phyloP scores from a whole-genome alignment of 768 basidiomycete species.

The Austroboletus eburneus region DNA sequence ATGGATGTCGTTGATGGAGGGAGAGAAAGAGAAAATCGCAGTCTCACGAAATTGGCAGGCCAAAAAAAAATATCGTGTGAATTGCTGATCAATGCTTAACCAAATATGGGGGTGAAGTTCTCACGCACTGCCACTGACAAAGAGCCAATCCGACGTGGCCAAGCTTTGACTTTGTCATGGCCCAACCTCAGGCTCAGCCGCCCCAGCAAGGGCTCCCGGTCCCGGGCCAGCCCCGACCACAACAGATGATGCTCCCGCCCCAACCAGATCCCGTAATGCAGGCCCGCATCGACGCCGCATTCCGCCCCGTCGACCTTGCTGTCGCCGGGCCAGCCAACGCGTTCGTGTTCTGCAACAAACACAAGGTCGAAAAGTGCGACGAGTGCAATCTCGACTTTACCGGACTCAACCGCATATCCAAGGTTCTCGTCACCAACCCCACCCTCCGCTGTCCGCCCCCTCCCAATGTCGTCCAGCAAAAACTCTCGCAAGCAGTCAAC shows the following conservation, averaged over 20 bases:
- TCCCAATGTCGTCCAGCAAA: constrained; percentile 67
- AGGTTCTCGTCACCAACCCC: constrained; percentile 64
- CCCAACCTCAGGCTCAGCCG: constrained; percentile 57
- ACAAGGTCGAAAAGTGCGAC: constrained; percentile 71
- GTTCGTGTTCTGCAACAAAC: constrained; percentile 57
- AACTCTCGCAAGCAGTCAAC: constrained; percentile 69
- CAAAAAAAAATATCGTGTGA: constrained; percentile 25
- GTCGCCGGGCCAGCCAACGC: constrained; percentile 51
- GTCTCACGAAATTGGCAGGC: constrained; percentile 7
- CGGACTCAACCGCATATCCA: constrained; percentile 71
- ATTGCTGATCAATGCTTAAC: constrained; percentile 22
- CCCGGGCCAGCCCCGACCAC: constrained; percentile 21
- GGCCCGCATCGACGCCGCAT: constrained; percentile 74
- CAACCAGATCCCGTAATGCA: constrained; percentile 69
- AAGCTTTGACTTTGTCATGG: constrained; percentile 37
- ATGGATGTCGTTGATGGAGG: constrained; percentile 21
- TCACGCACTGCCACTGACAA: constrained; percentile 1
- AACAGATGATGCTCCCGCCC: constrained; percentile 41
- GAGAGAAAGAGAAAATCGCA: constrained; percentile 22
- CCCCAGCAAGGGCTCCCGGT: constrained; percentile 39
- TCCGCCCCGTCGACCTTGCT: constrained; percentile 50
- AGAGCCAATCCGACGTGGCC: too few relatives aligned
- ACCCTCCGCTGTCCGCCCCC: constrained; percentile 77
- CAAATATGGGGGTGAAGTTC: constrained; percentile 1
- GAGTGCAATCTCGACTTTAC: constrained; percentile 72